Conservation (phyloP, 2,329 filamentous ascomycete genomes). For the Lachnellula subtilissima region DNA sequence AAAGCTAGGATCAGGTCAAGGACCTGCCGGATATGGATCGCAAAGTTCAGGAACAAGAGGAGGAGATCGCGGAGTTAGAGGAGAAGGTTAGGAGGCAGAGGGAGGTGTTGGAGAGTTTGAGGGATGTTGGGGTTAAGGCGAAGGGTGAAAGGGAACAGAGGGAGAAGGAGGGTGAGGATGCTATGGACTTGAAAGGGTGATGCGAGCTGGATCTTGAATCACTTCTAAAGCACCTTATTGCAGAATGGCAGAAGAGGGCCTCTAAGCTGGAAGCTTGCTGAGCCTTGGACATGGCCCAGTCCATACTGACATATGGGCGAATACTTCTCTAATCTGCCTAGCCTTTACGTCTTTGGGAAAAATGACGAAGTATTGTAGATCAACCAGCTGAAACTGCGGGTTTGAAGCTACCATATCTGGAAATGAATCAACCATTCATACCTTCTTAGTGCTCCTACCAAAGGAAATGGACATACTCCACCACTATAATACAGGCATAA, state of each 20-base stretch:
- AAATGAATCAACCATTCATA: too few species aligned
- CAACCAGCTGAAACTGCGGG: too few species aligned
- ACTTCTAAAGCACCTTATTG: background rate
- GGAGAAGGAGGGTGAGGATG: conserved; percentile 32
- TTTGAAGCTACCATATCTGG: too few species aligned
- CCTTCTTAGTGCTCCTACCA: background rate
- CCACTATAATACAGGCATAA: conserved; percentile 3
- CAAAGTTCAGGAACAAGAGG: conserved; percentile 62
- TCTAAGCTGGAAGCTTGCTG: too few species aligned
- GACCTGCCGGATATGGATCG: conserved; percentile 66
- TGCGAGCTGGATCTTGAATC: background rate
- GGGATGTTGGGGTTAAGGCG: conserved; percentile 44
- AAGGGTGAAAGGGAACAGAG: conserved; percentile 32
- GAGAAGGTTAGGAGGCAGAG: conserved; percentile 58
- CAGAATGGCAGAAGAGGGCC: too few species aligned
- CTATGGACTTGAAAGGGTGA: conserved; percentile 37
- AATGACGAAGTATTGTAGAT: too few species aligned
- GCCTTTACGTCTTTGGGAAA: too few species aligned
- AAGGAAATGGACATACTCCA: background rate
- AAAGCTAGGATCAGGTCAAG: conserved; percentile 65
- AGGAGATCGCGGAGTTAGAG: conserved; percentile 65
- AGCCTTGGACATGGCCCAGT: too few species aligned
- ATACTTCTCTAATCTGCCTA: too few species aligned
- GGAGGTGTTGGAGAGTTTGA: conserved; percentile 50
- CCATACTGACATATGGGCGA: too few species aligned